Conservation (phyloP, 768 basidiomycete species). For the Rubroboletus satanas region DNA sequence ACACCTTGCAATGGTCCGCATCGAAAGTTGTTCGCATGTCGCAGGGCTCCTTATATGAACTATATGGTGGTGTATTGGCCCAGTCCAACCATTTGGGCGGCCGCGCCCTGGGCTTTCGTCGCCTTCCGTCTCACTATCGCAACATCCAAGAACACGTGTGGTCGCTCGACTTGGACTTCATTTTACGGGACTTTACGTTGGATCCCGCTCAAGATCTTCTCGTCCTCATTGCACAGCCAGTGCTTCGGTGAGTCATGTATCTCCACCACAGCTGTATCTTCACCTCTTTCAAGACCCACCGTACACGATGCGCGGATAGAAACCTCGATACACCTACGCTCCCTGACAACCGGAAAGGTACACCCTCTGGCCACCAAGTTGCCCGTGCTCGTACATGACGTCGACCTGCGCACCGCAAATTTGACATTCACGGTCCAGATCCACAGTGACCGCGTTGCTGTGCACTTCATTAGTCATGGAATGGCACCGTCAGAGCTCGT, state of each 20-base stretch:
- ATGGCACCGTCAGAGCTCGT: conserved; percentile 42
- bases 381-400: conserved; percentile 29
- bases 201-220: conserved; percentile 67
- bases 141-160: conserved; percentile 46
- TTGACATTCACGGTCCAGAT: conserved; percentile 52
- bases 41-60: conserved; percentile 49
- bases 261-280: neutral
- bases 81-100: conserved; percentile 31
- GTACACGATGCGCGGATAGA: conserved; percentile 14
- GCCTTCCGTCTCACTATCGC: conserved; percentile 48
- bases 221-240: conserved; percentile 43
- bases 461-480: conserved; percentile 41
- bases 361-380: conserved; percentile 43
- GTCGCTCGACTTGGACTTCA: conserved; percentile 36
- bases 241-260: conserved; percentile 29
- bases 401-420: conserved; percentile 15
- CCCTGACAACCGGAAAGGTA: conserved; percentile 40
- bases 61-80: conserved; percentile 55
- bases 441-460: conserved; percentile 47
- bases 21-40: conserved; percentile 37
- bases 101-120: conserved; percentile 39
- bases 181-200: conserved; percentile 56
- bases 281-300: conserved; percentile 11
- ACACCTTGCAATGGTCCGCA: conserved; percentile 34
- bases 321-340: conserved; percentile 40